Evolutionary conservation across 148 eudicot genomes (phyloP).

Genomic region (Bassia scoparia): DNA sequence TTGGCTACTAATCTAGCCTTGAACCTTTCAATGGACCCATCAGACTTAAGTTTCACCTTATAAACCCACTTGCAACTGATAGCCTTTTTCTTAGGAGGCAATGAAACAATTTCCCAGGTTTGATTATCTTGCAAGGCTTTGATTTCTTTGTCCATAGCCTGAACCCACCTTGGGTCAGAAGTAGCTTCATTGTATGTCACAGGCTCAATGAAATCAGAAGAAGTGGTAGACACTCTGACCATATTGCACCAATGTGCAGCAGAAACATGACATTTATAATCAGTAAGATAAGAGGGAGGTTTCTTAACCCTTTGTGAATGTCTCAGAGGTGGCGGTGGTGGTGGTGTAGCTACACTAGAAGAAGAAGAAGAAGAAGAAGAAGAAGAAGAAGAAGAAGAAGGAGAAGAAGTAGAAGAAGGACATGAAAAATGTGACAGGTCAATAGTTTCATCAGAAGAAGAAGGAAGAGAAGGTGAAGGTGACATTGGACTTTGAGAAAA

Average conservation of each 20-base stretch:
- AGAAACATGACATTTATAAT: background rate
- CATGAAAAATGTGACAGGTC: too few relatives aligned
- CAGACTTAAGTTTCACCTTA: background rate
- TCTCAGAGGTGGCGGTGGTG: background rate
- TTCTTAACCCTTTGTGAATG: background rate
- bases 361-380: too few relatives aligned
- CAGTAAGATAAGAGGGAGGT: background rate
- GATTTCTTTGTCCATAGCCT: background rate
- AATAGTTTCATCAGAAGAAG: background rate
- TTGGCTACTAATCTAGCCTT: background rate
- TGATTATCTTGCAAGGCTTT: background rate
- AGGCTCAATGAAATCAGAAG: background rate
- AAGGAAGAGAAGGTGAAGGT: background rate
- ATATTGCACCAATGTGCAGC: background rate
- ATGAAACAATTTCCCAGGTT: background rate
- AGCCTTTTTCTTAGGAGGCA: background rate
- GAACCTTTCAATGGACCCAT: background rate
- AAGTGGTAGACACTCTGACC: background rate
- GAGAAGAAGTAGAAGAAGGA: too few relatives aligned
- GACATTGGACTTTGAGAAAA: background rate
- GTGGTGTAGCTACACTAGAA: too few relatives aligned
- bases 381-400: too few relatives aligned
- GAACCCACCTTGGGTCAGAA: background rate
- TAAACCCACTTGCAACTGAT: constrained; percentile 3
- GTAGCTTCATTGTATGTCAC: background rate